Conservation (phyloP, 1,139 yeast species). For the Hansenula anomala region DNA sequence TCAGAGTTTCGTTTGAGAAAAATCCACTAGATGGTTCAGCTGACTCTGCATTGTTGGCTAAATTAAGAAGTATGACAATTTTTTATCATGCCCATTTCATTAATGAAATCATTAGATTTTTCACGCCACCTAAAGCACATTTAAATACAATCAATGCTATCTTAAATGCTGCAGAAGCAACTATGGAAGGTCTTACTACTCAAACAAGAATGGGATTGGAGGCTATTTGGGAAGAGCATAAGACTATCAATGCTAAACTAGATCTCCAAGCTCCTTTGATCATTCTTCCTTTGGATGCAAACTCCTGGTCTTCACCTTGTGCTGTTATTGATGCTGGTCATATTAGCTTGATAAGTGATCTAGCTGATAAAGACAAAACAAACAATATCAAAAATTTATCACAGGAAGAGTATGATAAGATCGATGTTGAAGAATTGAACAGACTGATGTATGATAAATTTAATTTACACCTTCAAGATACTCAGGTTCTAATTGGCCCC, state of each 20-base stretch:
- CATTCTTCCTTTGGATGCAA: conserved; percentile 81
- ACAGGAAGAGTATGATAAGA: conserved; percentile 58
- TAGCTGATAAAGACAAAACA: conserved; percentile 67
- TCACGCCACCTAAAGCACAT: conserved; percentile 83
- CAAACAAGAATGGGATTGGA: conserved; percentile 92
- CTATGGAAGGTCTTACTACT: conserved; percentile 83
- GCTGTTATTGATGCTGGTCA: conserved; percentile 96
- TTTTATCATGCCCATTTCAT: conserved; percentile 81
- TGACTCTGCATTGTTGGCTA: conserved; percentile 70
- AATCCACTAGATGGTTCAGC: conserved; percentile 84
- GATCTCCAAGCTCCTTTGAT: conserved; percentile 93
- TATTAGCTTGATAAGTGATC: conserved; percentile 74
- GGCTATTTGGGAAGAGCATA: conserved; percentile 91
- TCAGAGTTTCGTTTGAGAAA: conserved; percentile 75
- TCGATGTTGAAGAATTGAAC: conserved; percentile 69
- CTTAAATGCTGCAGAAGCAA: conserved; percentile 92
- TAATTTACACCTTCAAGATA: conserved; percentile 70
- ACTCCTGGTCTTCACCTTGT: conserved; percentile 80
- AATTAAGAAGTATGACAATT: conserved; percentile 81
- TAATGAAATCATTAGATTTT: conserved; percentile 69
- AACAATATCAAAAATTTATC: conserved; percentile 67
- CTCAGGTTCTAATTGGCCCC: conserved; percentile 86
- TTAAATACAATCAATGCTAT: conserved; percentile 87
- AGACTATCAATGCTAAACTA: conserved; percentile 76
- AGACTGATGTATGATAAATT: conserved; percentile 88